Conservation (phyloP, 2,329 filamentous ascomycete genomes). For the Colletotrichum cuscutae region DNA sequence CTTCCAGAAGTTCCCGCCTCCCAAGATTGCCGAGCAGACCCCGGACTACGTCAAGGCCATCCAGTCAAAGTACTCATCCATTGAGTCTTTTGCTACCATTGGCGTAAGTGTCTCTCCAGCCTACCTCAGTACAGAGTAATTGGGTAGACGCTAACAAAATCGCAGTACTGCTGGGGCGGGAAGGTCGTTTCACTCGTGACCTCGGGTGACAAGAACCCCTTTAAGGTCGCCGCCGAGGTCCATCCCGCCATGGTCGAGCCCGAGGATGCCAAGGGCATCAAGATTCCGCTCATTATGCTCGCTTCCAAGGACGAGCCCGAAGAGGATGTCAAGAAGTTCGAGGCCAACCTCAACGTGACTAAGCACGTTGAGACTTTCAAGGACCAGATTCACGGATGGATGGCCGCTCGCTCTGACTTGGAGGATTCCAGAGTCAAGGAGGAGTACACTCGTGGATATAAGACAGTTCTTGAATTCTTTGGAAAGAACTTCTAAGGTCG, state of each 20-base stretch:
- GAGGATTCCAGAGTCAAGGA: slow-evolving; percentile 65
- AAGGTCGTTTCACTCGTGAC: slow-evolving; percentile 68
- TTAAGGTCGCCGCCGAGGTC: slow-evolving; percentile 61
- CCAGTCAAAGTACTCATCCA: slow-evolving; percentile 60
- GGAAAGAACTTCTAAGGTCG: slow-evolving; percentile 55
- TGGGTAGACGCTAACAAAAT: background rate
- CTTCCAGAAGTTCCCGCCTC: slow-evolving; percentile 62
- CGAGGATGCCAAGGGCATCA: slow-evolving; percentile 68
- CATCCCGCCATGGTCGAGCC: slow-evolving; percentile 75
- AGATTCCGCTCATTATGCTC: slow-evolving; percentile 70
- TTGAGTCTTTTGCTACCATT: slow-evolving; percentile 69
- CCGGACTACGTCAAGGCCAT: slow-evolving; percentile 66
- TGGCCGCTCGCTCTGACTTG: slow-evolving; percentile 73
- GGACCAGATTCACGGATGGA: slow-evolving; percentile 79
- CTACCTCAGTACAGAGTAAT: background rate
- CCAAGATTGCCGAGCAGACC: slow-evolving; percentile 58
- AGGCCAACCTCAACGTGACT: slow-evolving; percentile 61
- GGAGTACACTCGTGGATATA: slow-evolving; percentile 72
- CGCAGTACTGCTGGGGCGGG: slow-evolving; percentile 76
- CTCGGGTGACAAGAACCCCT: slow-evolving; percentile 63
- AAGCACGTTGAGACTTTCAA: slow-evolving; percentile 74
- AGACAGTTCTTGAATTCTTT: slow-evolving; percentile 68
- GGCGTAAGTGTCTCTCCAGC: slow-evolving; percentile 58
- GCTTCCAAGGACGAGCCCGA: slow-evolving; percentile 73
- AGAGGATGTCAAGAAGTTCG: slow-evolving; percentile 66